A percentile compares a stretch with the other conserved stretches of the same genome.
These are phyloP conservation scores for Botrytis medusae DNA, from an alignment of 2,329 filamentous ascomycete species.

Conservation along the genomic window DNA sequence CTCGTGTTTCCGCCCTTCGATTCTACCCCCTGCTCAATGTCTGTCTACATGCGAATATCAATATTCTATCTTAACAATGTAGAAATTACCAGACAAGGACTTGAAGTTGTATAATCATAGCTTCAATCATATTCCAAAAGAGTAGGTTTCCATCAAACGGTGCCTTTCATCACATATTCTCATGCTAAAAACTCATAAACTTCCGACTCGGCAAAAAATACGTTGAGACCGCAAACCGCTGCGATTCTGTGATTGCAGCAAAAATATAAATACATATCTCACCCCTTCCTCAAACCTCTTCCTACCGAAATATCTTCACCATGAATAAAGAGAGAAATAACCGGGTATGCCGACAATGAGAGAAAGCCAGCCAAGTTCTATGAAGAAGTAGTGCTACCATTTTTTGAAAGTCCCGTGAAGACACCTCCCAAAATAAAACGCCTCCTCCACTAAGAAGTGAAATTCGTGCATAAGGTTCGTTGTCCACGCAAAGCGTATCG, in stretches of 20 bases:
- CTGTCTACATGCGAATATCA: neutral
- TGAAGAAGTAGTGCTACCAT: conserved; percentile 25
- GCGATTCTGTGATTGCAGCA: conserved; percentile 11
- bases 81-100: neutral
- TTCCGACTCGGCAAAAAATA: neutral
- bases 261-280: conserved; percentile 21
- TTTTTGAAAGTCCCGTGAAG: conserved; percentile 23
- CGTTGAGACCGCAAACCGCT: conserved; percentile 1
- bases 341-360: conserved; percentile 18
- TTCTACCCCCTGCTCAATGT: neutral
- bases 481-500: conserved; percentile 23
- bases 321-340: conserved; percentile 23
- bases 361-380: conserved; percentile 24
- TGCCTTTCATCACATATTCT: neutral
- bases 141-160: neutral
- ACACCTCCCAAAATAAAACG: conserved; percentile 27
- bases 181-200: neutral
- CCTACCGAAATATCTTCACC: conserved; percentile 14
- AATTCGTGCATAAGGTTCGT: conserved; percentile 26
- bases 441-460: conserved; percentile 26
- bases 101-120: neutral
- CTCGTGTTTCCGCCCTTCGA: neutral
- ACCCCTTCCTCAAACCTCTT: conserved; percentile 12
- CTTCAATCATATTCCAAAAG: neutral
- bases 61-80: too few species aligned